Conservation (phyloP, 2,329 filamentous ascomycete genomes). For the Aspergillus piperis region DNA sequence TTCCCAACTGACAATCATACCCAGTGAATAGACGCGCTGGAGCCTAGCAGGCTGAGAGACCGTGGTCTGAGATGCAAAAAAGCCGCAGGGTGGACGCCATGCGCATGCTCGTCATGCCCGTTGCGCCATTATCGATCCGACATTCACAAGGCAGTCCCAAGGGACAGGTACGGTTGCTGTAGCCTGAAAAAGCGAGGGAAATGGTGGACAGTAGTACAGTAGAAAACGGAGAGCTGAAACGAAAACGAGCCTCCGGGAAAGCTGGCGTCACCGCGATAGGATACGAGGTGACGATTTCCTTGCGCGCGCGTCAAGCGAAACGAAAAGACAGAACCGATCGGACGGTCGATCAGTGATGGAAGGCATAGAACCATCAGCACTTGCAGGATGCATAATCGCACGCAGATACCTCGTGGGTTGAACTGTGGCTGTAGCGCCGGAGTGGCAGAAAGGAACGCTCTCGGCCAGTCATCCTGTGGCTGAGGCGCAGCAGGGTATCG, state of each 20-base stretch:
- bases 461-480: constrained; percentile 14
- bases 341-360: not conserved
- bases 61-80: not conserved
- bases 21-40: not conserved
- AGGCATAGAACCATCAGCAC: not conserved
- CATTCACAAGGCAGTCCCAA: too few relatives aligned
- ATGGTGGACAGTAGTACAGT: not conserved
- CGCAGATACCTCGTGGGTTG: constrained; percentile 5
- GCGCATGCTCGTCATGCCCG: not conserved
- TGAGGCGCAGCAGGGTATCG: constrained; percentile 19
- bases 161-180: too few relatives aligned
- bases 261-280: not conserved
- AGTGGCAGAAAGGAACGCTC: constrained; percentile 5
- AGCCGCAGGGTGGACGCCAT: not conserved
- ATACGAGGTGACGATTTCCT: not conserved
- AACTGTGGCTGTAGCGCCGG: constrained; percentile 12
- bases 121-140: not conserved
- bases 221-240: not conserved
- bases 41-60: not conserved
- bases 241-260: too few relatives aligned
- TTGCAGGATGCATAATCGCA: not conserved
- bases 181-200: not conserved
- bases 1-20: not conserved
- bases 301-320: not conserved
- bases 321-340: not conserved